Evolutionary conservation across 257 asterid species (phyloP).

Genomic region (Fraxinus quadrangulata): DNA sequence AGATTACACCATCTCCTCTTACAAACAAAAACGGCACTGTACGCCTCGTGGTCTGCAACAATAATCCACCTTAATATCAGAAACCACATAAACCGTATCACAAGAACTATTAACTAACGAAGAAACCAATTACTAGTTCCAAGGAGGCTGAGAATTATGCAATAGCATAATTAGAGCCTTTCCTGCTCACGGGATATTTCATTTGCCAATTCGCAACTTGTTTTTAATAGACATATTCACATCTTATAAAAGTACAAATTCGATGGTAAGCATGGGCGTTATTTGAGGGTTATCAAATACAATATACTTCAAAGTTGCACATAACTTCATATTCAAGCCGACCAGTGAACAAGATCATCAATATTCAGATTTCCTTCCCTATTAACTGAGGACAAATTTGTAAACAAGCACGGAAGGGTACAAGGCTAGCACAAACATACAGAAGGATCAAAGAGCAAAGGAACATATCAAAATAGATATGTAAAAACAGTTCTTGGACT

Average conservation of each 20-base stretch:
- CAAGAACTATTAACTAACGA: neutral
- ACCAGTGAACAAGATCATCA: neutral
- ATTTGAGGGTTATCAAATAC: neutral
- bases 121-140: neutral
- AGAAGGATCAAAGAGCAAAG: neutral
- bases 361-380: neutral
- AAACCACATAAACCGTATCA: neutral
- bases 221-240: neutral
- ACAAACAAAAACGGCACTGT: conserved; percentile 82
- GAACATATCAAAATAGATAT: neutral
- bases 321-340: neutral
- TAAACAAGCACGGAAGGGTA: neutral
- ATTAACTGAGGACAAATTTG: neutral
- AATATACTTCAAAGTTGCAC: neutral
- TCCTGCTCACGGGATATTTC: neutral
- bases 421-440: neutral
- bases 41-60: conserved; percentile 72
- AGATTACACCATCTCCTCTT: conserved; percentile 94
- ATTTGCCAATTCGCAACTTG: neutral
- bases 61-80: conserved; percentile 6
- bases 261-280: neutral
- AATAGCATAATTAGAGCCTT: neutral
- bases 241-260: neutral
- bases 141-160: neutral
- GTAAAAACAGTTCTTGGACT: neutral